phyloP scores from a whole-genome alignment of 805 yeast species.

The Torulaspora gathmanii region DNA sequence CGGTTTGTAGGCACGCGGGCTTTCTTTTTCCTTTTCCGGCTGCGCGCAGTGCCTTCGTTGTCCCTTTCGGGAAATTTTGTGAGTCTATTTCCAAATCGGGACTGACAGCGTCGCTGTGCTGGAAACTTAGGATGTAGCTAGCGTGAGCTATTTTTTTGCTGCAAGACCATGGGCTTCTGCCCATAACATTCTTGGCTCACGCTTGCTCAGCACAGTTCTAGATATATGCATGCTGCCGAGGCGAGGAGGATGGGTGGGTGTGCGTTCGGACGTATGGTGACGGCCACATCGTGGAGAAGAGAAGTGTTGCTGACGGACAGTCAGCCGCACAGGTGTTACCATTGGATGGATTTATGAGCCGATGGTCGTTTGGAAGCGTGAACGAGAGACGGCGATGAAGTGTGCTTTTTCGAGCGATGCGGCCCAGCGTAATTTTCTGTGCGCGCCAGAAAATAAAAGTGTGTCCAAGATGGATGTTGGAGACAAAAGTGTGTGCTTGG shows the following conservation, averaged over 20 bases:
- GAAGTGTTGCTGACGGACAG: too few relatives aligned
- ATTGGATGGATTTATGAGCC: not conserved
- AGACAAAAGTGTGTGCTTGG: not conserved
- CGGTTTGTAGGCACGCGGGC: not conserved
- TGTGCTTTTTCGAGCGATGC: not conserved
- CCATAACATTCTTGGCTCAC: not conserved
- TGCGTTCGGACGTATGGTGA: too few relatives aligned
- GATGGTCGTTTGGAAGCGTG: not conserved
- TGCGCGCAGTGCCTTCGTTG: not conserved
- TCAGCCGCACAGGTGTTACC: slow-evolving; percentile 1
- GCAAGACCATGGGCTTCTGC: not conserved
- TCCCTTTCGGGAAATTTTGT: not conserved
- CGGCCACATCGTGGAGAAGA: too few relatives aligned
- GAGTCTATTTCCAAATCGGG: slow-evolving; percentile 3
- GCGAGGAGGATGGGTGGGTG: too few relatives aligned
- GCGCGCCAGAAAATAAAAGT: slow-evolving; percentile 4
- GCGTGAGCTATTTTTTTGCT: not conserved
- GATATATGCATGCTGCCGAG: too few relatives aligned
- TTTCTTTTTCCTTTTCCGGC: not conserved
- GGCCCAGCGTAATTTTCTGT: slow-evolving; percentile 1
- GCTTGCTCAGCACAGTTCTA: not conserved
- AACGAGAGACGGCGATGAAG: too few relatives aligned
- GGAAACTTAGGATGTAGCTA: too few relatives aligned
- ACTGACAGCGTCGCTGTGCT: not conserved
- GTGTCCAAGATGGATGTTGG: not conserved